These are phyloP conservation scores for Echinosophora koreensis DNA, from an alignment of 306 rosid species.

Conservation along the genomic window DNA sequence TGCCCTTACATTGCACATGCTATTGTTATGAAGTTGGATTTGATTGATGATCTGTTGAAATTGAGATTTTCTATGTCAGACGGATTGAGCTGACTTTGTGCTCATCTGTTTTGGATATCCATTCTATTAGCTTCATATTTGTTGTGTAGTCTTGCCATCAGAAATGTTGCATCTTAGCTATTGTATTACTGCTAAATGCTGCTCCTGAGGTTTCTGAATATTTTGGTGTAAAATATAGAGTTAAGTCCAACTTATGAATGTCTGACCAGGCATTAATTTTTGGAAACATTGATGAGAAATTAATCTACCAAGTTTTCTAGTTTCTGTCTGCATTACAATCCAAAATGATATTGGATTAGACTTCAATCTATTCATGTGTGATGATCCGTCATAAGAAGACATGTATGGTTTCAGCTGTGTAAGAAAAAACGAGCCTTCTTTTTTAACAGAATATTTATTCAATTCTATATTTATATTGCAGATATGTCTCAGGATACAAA, in stretches of 20 bases:
- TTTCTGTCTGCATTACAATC: slow-evolving; percentile 1
- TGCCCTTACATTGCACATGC: slow-evolving; percentile 9
- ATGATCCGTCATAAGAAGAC: slow-evolving; percentile 30
- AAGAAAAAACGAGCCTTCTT: neutral
- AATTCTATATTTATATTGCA: slow-evolving; percentile 41
- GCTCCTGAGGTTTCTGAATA: slow-evolving; percentile 1
- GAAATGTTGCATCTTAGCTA: slow-evolving; percentile 18
- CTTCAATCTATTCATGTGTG: neutral
- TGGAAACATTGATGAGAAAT: neutral
- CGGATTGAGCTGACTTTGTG: slow-evolving; percentile 29
- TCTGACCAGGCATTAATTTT: neutral
- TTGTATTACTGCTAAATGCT: neutral
- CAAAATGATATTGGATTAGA: neutral
- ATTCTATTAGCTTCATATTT: neutral
- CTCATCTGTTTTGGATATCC: neutral
- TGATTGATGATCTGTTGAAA: slow-evolving; percentile 17
- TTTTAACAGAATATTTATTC: slow-evolving; percentile 8
- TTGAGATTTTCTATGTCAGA: slow-evolving; percentile 4
- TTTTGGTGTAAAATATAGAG: slow-evolving; percentile 11
- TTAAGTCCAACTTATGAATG: neutral
- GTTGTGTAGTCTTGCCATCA: neutral
- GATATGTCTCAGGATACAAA: slow-evolving; percentile 68
- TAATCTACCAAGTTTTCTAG: slow-evolving; percentile 18
- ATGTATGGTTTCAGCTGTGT: neutral
- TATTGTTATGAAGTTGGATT: slow-evolving; percentile 21